Evolutionary conservation across 306 rosid species (phyloP), one percentile per base, ranked within the genome.

Genomic region (Hippophae tibetana): DNA sequence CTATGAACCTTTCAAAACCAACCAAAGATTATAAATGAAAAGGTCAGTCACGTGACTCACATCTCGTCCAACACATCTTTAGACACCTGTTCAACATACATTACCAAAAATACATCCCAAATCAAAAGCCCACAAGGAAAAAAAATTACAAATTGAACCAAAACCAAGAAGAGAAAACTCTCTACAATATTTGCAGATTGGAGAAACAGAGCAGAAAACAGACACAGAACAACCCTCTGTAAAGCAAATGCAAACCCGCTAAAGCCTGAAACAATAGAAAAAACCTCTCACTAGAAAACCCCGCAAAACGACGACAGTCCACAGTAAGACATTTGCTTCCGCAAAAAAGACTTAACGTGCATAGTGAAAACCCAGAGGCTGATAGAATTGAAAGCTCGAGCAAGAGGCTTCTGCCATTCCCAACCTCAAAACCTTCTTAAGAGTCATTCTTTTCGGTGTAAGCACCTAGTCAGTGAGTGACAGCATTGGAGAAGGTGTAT

Each of bases 401-500:
- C 76, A 31, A 4, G 38, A 31, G 12, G 8, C 47, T 42, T 48
- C 46, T 61, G 40, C 62, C 38, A 43, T 31, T 9, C 25, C 44
- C 3, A 18, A 23, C 23, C 23, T 13, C 57, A 48, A 47, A 62
- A 40, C 47, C 5, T 61, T 58, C 27, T 49, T 7, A 9, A 47
- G 42, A 3, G 18, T 50, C 2, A 49, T 25, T 2, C 38, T 31
- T 31, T 31, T 31, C 38, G 2, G 49, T 60, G 66, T 25, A 23
- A 56, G 60, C 45, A 58, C 43, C 69, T 13, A 1, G 58, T 60
- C 62, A 49, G 75, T 58, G 72, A 68, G 78, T 61, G 70, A 68
- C 11, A 47, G 69, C 64, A 70, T 45, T 52, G 58, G 26, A 40
- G 44, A 8, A 47, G 47, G 72, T 25, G 79, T 43, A 45, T 7